Evolutionary conservation across 805 yeast species (phyloP).

Genomic region (Candida gorgasii): DNA sequence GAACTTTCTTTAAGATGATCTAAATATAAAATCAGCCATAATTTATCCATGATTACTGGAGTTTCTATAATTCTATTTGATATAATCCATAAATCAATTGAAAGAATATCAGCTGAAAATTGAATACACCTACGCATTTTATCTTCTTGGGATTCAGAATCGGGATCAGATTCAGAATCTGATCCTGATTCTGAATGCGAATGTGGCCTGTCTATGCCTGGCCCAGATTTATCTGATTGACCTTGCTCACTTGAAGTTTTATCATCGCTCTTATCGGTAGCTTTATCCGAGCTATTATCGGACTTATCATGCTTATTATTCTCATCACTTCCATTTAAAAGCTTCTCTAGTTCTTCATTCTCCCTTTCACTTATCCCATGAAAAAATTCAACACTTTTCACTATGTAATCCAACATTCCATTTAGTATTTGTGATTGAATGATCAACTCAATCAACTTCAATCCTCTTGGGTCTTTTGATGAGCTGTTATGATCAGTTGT

Average conservation of each 20-base stretch:
- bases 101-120: slow-evolving; percentile 40
- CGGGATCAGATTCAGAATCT: slow-evolving; percentile 16
- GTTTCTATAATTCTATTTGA: slow-evolving; percentile 45
- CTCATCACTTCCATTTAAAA: slow-evolving; percentile 13
- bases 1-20: slow-evolving; percentile 36
- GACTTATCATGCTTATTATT: slow-evolving; percentile 6
- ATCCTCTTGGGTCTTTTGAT: slow-evolving; percentile 37
- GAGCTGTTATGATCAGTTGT: slow-evolving; percentile 25
- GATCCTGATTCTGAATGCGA: too few relatives aligned
- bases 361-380: slow-evolving; percentile 28
- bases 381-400: slow-evolving; percentile 49
- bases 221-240: too few relatives aligned
- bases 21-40: slow-evolving; percentile 40
- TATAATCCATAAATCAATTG: slow-evolving; percentile 43
- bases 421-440: slow-evolving; percentile 74
- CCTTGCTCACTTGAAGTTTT: neutral
- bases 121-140: slow-evolving; percentile 38
- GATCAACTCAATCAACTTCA: slow-evolving; percentile 72
- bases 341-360: slow-evolving; percentile 19
- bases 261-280: neutral
- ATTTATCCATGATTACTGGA: slow-evolving; percentile 38
- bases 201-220: too few relatives aligned
- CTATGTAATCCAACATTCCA: slow-evolving; percentile 67
- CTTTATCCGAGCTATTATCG: neutral
- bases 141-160: slow-evolving; percentile 32